Base-by-base conservation (phyloP, 148 eudicot genomes). In the Fagopyrum tataricum region DNA sequence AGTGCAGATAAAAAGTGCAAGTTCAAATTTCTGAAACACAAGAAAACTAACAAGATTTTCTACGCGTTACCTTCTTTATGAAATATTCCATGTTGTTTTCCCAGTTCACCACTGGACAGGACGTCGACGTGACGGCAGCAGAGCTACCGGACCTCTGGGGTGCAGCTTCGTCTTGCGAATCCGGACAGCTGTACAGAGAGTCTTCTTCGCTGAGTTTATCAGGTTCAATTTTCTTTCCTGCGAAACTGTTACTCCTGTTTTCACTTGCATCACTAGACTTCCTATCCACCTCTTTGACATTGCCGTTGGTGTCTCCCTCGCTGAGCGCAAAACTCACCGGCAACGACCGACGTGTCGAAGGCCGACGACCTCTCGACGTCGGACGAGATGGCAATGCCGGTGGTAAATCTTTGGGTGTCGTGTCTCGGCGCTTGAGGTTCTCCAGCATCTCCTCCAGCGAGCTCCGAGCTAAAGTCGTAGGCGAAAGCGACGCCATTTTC, bases 41-140 rank as follows among this genome's bases (percentile, higher is more conserved):
- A 31, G 37, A 31, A 31, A 31, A 31, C 37, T 31, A 31, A 31
- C 37, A 31, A 31, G 37, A 31, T 31, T 14, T 47, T 14, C 37
- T 40, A 9, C 52, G 39, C 72, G 73, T 42, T 77, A 93, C 98
- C 97, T 89, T 89, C 74, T 83, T 86, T n/a, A 87, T 84, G 66
- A 91, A 91, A 84, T 91, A 89, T 46, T 80, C 91, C 69, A 93
- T 73, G 67, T 87, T 86, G 71, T 86, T 87, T 69, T 87, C 88
- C 88, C 94, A 86, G 52, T 86, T 13, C 49, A 46, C 49, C 49
- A 46, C 49, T 31, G 37, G 37, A 31, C 37, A 1, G 37, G 37
- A 31, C 37, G 37, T 31, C 49, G 49, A 46, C 13, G 49, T 6
- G 49, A 46, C 49, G 49, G 49, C 2, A 46, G 49, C 49, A 6